phyloP scores from a whole-genome alignment of 257 asterid genomes.

The Nicotiana undulata region DNA sequence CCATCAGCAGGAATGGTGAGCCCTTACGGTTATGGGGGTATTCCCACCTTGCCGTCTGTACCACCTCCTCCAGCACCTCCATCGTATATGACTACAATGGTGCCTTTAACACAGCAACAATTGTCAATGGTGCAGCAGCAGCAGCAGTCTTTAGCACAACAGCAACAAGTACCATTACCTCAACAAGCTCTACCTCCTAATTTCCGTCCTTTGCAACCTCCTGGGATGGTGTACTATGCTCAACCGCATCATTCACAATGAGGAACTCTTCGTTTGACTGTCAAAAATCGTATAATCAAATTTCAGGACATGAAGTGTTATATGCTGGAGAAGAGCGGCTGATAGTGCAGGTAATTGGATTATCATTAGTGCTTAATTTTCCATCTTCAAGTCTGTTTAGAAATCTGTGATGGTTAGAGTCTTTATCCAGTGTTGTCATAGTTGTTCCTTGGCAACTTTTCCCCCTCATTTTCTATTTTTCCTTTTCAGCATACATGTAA shows the following conservation, averaged over 20 bases:
- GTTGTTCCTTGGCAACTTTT: background rate
- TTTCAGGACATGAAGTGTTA: constrained; percentile 6
- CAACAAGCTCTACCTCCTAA: constrained; percentile 36
- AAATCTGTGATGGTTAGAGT: background rate
- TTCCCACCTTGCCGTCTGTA: constrained; percentile 39
- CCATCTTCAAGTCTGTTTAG: background rate
- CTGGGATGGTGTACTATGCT: constrained; percentile 63
- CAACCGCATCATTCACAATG: constrained; percentile 51
- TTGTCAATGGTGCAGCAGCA: constrained; percentile 45
- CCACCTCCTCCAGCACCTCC: constrained; percentile 46
- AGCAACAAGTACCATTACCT: constrained; percentile 24
- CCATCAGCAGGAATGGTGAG: constrained; percentile 37
- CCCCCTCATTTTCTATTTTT: background rate
- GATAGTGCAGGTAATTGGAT: constrained; percentile 4
- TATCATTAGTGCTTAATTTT: constrained; percentile 10
- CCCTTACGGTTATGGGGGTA: constrained; percentile 45
- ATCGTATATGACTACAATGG: constrained; percentile 55
- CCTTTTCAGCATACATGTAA: constrained; percentile 6
- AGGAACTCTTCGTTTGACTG: background rate
- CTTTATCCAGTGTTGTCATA: background rate
- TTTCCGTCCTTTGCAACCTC: constrained; percentile 55
- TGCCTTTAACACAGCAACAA: constrained; percentile 43
- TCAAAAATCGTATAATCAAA: background rate
- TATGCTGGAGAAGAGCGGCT: background rate
- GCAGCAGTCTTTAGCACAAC: constrained; percentile 31